phyloP scores from a whole-genome alignment of 176 grass and related monocot species.

The sorghum (Sorghum bicolor) region DNA sequence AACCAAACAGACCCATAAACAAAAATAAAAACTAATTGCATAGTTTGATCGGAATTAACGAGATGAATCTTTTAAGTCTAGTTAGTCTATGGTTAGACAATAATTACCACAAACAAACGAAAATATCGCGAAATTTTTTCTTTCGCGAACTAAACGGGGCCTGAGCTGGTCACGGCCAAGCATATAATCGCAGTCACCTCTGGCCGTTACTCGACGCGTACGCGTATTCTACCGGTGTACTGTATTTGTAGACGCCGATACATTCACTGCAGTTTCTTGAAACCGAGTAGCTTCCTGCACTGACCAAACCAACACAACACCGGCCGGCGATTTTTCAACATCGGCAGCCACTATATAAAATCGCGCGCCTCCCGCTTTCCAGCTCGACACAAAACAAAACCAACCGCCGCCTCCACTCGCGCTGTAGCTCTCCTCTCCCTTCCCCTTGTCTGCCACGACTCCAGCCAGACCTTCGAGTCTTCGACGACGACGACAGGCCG shows the following conservation, averaged over 20 bases:
- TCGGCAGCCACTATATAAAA: background rate
- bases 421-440: background rate
- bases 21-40: too few relatives aligned
- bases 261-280: background rate
- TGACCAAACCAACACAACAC: background rate
- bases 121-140: too few relatives aligned
- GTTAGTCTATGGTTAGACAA: too few relatives aligned
- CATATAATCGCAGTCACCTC: background rate
- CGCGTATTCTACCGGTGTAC: background rate
- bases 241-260: background rate
- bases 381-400: background rate
- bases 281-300: constrained; percentile 15
- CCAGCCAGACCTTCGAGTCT: background rate
- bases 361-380: background rate
- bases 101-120: too few relatives aligned
- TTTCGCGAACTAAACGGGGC: too few relatives aligned
- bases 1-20: too few relatives aligned
- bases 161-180: background rate
- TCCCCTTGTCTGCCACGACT: background rate
- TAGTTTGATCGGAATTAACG: too few relatives aligned
- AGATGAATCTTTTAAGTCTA: too few relatives aligned
- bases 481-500: background rate
- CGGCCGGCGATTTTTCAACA: background rate
- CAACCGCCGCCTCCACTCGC: background rate
- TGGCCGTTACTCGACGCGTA: background rate